These are phyloP conservation scores for Sonneratia caseolaris DNA, from an alignment of 345 rosid species.

Conservation along the genomic window DNA sequence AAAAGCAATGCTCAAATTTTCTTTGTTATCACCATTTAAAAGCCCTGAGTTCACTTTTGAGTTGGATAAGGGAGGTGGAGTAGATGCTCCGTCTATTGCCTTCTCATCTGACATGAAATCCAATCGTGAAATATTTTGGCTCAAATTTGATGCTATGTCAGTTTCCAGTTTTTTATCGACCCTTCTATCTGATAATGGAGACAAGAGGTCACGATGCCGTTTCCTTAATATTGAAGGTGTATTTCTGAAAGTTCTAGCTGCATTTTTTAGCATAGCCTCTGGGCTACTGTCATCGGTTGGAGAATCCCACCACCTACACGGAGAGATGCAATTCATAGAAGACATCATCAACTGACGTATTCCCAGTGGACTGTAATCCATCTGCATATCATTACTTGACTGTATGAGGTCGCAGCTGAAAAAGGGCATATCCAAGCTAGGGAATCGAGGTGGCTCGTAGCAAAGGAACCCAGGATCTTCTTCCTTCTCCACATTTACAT, in stretches of 20 bases:
- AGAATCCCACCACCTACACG: constrained; percentile 88
- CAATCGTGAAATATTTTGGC: constrained; percentile 67
- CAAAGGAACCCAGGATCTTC: constrained; percentile 65
- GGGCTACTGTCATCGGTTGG: constrained; percentile 63
- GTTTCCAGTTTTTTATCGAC: constrained; percentile 73
- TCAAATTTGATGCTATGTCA: constrained; percentile 53
- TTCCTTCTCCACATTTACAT: constrained; percentile 25
- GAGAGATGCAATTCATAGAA: constrained; percentile 74
- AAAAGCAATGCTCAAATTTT: constrained; percentile 28
- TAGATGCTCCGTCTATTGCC: constrained; percentile 25
- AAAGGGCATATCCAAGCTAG: constrained; percentile 85
- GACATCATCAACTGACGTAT: constrained; percentile 93
- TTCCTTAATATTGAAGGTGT: constrained; percentile 90
- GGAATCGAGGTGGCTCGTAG: constrained; percentile 97
- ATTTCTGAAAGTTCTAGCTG: constrained; percentile 58
- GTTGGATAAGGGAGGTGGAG: constrained; percentile 24
- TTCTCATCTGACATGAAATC: constrained; percentile 69
- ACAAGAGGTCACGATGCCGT: constrained; percentile 65
- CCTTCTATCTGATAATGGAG: constrained; percentile 80
- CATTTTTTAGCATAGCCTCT: constrained; percentile 63
- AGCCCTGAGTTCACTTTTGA: constrained; percentile 19
- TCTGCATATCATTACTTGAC: constrained; percentile 66
- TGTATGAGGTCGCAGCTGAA: constrained; percentile 92
- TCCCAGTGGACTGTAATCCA: constrained; percentile 95
- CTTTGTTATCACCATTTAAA: constrained; percentile 35